Conservation (phyloP, 148 eudicot genomes). For the Rhododendron molle region DNA sequence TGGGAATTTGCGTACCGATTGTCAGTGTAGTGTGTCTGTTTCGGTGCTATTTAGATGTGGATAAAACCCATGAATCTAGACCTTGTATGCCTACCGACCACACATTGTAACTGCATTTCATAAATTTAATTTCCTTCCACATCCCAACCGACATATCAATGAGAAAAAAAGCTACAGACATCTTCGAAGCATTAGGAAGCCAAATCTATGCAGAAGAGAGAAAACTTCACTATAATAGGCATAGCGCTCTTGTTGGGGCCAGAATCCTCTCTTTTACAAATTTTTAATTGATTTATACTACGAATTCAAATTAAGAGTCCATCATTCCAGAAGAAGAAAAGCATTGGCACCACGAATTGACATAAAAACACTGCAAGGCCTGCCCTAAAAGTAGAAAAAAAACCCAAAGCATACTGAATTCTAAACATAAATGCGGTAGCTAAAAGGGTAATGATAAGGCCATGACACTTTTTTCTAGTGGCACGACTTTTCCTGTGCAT, state of each 20-base stretch:
- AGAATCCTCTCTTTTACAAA: not conserved
- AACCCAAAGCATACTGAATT: not conserved
- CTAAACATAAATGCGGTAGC: not conserved
- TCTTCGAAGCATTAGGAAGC: not conserved
- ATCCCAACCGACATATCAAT: not conserved
- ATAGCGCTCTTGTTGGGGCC: not conserved
- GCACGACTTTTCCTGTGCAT: too few relatives aligned
- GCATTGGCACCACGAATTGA: not conserved
- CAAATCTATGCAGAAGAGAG: not conserved
- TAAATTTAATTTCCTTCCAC: not conserved
- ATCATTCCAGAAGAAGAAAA: not conserved
- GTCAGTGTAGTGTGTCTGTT: not conserved
- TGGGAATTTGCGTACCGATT: not conserved
- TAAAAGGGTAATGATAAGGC: not conserved
- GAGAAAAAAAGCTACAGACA: not conserved
- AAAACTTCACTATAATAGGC: not conserved
- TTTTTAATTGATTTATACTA: not conserved
- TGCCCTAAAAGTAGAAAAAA: not conserved
- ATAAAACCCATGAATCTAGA: not conserved
- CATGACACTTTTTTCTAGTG: too few relatives aligned
- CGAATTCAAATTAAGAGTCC: not conserved
- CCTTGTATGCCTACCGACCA: not conserved
- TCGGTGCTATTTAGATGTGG: not conserved
- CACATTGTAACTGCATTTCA: not conserved
- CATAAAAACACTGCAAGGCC: not conserved